Conservation (phyloP, 2,329 filamentous ascomycete genomes). For the Corynespora cassiicola region DNA sequence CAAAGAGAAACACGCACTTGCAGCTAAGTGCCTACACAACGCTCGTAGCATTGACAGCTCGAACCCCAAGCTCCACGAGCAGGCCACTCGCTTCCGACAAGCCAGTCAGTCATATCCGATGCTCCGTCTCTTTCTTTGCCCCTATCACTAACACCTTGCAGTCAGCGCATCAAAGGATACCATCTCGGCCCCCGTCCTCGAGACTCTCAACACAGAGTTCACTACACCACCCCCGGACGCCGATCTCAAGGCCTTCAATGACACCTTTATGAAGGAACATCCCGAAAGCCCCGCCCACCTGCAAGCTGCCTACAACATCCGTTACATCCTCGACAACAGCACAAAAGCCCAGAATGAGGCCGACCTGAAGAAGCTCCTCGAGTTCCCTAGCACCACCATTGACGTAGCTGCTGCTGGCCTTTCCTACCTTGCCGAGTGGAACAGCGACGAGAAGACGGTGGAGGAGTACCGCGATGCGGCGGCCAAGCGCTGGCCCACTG, state of each 20-base stretch:
- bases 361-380: slow-evolving; percentile 66
- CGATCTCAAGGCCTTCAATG: slow-evolving; percentile 69
- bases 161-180: slow-evolving; percentile 48
- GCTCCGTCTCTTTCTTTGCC: slow-evolving; percentile 36
- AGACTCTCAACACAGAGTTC: slow-evolving; percentile 74
- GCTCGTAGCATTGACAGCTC: slow-evolving; percentile 72
- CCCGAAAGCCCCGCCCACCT: slow-evolving; percentile 67
- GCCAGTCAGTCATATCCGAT: slow-evolving; percentile 53
- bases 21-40: slow-evolving; percentile 82
- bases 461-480: slow-evolving; percentile 55
- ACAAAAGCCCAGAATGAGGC: slow-evolving; percentile 65
- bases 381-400: slow-evolving; percentile 58
- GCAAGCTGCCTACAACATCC: slow-evolving; percentile 67
- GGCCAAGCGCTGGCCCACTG: slow-evolving; percentile 47
- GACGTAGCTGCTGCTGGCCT: slow-evolving; percentile 65
- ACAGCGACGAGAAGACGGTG: slow-evolving; percentile 56
- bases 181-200: slow-evolving; percentile 70
- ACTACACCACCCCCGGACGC: slow-evolving; percentile 62
- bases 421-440: slow-evolving; percentile 58
- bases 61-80: slow-evolving; percentile 77
- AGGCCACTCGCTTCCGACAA: slow-evolving; percentile 73
- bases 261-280: slow-evolving; percentile 69
- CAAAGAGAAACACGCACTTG: slow-evolving; percentile 88
- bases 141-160: slow-evolving; percentile 43
- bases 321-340: slow-evolving; percentile 64